Percentiles rank a stretch among this genome's conserved stretches.
Conservation (phyloP, 73 alveolate genomes). For the Chromera velia region DNA sequence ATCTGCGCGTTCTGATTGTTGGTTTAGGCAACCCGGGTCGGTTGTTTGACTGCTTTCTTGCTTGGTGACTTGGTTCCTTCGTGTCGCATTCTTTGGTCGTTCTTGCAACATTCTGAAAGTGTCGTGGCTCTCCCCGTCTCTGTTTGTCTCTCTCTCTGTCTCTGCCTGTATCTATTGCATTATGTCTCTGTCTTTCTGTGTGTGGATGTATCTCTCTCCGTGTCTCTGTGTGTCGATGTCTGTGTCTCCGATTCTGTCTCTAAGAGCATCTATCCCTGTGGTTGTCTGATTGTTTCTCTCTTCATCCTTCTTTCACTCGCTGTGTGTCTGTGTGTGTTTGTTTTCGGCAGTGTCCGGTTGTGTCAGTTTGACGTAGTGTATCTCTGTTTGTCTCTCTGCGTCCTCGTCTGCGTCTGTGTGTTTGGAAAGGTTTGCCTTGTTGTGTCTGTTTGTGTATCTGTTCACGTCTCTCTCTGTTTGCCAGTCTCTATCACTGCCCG, state of each 20-base stretch:
- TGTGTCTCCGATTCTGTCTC: background rate
- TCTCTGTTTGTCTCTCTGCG: background rate
- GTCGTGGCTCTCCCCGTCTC: too few species aligned
- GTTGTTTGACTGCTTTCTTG: too few species aligned
- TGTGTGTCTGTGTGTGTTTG: slow-evolving; percentile 2
- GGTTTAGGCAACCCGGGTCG: too few species aligned
- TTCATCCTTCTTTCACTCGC: background rate
- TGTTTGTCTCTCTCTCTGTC: slow-evolving; percentile 3
- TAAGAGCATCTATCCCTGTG: background rate
- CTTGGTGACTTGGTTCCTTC: too few species aligned
- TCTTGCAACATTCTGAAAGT: too few species aligned
- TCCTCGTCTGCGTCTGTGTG: background rate
- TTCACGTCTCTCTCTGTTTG: background rate
- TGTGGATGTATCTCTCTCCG: slow-evolving; percentile 1
- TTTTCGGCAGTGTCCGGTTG: background rate
- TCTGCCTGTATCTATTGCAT: background rate
- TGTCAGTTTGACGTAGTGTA: background rate
- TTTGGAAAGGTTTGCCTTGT: background rate
- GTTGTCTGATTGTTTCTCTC: background rate
- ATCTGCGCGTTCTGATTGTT: too few species aligned
- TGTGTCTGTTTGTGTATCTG: slow-evolving; percentile 1
- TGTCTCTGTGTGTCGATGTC: background rate
- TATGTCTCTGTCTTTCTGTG: background rate
- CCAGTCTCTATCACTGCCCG: too few species aligned
- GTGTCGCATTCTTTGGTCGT: too few species aligned